A percentile compares a stretch with the other conserved stretches of the same genome.
These are phyloP conservation scores for Blepharisma stoltei DNA, from an alignment of 73 alveolate genomes.

Conservation along the genomic window DNA sequence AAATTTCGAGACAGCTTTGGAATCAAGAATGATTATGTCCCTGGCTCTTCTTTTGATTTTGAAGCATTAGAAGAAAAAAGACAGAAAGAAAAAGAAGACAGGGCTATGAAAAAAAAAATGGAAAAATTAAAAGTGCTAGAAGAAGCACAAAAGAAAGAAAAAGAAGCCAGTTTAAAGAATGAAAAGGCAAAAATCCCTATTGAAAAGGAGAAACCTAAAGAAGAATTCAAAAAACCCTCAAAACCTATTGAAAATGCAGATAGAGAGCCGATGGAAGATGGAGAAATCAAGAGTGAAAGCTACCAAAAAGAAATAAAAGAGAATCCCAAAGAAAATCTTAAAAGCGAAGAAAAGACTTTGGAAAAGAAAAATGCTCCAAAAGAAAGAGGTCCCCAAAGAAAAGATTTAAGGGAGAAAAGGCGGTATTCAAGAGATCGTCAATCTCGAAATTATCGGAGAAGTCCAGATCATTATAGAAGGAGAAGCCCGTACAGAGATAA, in stretches of 20 bases:
- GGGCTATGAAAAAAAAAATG: conserved; percentile 51
- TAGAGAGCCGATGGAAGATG: too few relatives aligned
- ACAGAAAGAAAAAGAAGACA: conserved; percentile 64
- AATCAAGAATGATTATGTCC: conserved; percentile 74
- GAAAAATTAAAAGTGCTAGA: too few relatives aligned
- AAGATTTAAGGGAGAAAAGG: conserved; percentile 31
- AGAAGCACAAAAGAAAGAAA: too few relatives aligned
- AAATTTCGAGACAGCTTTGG: conserved; percentile 74
- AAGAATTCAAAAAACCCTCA: too few relatives aligned
- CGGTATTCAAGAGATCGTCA: neutral
- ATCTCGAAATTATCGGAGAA: neutral
- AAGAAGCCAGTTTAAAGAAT: too few relatives aligned
- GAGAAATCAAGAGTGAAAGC: too few relatives aligned
- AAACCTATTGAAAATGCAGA: too few relatives aligned
- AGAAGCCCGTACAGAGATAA: conserved; percentile 9
- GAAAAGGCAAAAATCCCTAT: too few relatives aligned
- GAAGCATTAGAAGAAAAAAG: conserved; percentile 75
- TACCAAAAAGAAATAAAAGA: too few relatives aligned
- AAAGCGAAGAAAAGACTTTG: neutral
- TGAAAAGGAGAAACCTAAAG: too few relatives aligned
- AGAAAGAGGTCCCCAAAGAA: neutral
- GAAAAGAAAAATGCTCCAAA: neutral
- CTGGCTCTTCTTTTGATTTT: conserved; percentile 92
- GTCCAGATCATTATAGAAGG: neutral
- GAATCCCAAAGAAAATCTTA: too few relatives aligned